These are phyloP conservation scores for Aspergillus pseudoterreus DNA, from an alignment of 2,329 filamentous ascomycete species.

Conservation along the genomic window DNA sequence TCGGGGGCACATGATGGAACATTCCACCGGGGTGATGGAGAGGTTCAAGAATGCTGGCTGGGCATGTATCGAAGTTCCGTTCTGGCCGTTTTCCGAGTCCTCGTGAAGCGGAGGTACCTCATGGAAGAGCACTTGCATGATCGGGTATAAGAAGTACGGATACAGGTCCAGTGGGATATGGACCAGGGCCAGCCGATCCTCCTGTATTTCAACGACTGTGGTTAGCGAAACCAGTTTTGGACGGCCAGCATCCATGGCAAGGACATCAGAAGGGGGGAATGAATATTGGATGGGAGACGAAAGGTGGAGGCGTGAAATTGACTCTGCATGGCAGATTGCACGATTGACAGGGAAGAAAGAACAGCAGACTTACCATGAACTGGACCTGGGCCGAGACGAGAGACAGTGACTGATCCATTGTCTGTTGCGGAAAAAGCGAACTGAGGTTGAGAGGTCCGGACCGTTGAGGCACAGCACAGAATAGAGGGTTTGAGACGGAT, in stretches of 20 bases:
- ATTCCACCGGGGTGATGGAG: constrained; percentile 86
- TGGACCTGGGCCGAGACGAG: constrained; percentile 30
- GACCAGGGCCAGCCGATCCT: constrained; percentile 81
- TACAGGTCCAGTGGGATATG: constrained; percentile 82
- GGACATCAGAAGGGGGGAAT: not conserved
- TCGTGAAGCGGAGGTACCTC: constrained; percentile 34
- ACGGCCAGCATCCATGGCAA: not conserved
- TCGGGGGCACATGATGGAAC: constrained; percentile 83
- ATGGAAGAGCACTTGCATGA: constrained; percentile 79
- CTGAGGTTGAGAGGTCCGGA: too few species aligned
- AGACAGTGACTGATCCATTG: constrained; percentile 27
- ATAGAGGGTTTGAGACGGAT: too few species aligned
- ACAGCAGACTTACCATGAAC: constrained; percentile 24
- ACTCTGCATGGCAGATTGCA: not conserved
- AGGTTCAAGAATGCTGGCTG: constrained; percentile 86
- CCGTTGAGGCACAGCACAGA: not conserved
- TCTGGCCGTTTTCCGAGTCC: constrained; percentile 36
- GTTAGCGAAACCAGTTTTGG: constrained; percentile 15
- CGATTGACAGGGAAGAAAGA: not conserved
- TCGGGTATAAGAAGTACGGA: constrained; percentile 74
- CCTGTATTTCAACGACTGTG: constrained; percentile 49
- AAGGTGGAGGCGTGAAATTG: not conserved
- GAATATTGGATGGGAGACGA: not conserved
- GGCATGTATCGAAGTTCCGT: constrained; percentile 39
- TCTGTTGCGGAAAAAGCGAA: not conserved